Base-by-base conservation (phyloP, 768 basidiomycete species). In the Boletus coccyginus region DNA sequence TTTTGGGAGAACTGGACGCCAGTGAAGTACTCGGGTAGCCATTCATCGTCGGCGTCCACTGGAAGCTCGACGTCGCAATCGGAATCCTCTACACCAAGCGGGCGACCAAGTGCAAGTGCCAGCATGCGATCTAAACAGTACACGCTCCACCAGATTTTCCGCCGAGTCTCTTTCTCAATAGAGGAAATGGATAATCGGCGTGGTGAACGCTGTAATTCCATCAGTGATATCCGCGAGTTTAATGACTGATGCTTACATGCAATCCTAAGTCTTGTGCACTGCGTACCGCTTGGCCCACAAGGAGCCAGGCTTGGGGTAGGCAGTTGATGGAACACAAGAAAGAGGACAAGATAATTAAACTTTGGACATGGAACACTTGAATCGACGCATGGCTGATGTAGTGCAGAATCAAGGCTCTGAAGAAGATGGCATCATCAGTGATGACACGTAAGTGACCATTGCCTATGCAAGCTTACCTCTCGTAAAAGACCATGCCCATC, bases 141-240 rank as follows among this genome's bases (percentile, higher is more conserved):
- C 29, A 94, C 90, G 42, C 89, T 86, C 92, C 94, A 95, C 94
- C 94, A 95, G 49, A 94, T 87, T 74, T 94, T 93, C 59, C 88
- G 79, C 32, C 92, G 84, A 0, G 91, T 90, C 72, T 95, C 92
- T 72, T 93, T 95, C 71, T 95, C 91, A 40, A 90, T 81, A 38
- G 86, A 76, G 19, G 84, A 75, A 36, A 94, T 77, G 17, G 77
- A 67, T 45, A 94, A 78, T 44, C 90, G 83, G 49, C 87, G 83
- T 5, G 92, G 88, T 3, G 92, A 92, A 55, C 94, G 88, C 92
- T 94, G 62, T 39, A 19, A 41, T 43, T 48, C 48, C 53, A 62
- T 67, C 53, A 68, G 59, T 36, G 58, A 59, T 27, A 19, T 43
- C 55, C 53, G 33, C 38, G 21, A 43, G 35, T 50, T 49, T 50